A percentile compares a stretch with the other conserved stretches of the same genome.
Conservation (phyloP, 2,329 filamentous ascomycete genomes). For the Dothistroma pini region DNA sequence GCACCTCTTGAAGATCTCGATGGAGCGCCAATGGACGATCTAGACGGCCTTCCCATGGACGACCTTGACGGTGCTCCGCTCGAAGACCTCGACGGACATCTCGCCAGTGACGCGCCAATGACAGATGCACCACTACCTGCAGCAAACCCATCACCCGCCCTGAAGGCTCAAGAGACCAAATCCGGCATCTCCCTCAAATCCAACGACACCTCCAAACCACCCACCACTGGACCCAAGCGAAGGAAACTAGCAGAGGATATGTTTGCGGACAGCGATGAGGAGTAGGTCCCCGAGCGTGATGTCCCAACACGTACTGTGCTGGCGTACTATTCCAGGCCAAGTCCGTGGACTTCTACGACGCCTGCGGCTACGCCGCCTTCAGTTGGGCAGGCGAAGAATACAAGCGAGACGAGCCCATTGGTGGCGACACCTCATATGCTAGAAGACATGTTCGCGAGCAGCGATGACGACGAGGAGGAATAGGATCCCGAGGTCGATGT, state of each 20-base stretch:
- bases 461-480: not conserved
- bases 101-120: slow-evolving; percentile 10
- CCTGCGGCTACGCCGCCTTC: not conserved
- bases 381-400: not conserved
- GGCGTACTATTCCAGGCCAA: not conserved
- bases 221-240: slow-evolving; percentile 45
- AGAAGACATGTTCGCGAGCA: not conserved
- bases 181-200: slow-evolving; percentile 27
- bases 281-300: slow-evolving; percentile 24
- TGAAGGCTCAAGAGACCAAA: slow-evolving; percentile 2
- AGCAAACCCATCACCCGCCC: slow-evolving; percentile 12
- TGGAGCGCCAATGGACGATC: slow-evolving; percentile 36
- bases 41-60: slow-evolving; percentile 11
- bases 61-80: slow-evolving; percentile 7
- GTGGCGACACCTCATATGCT: not conserved
- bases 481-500: not conserved
- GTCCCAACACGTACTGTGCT: slow-evolving; percentile 1
- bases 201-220: slow-evolving; percentile 23
- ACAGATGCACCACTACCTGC: slow-evolving; percentile 21
- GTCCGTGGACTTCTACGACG: not conserved
- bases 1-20: slow-evolving; percentile 37
- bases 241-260: slow-evolving; percentile 77
- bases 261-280: slow-evolving; percentile 74
- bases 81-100: slow-evolving; percentile 12
- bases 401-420: not conserved